Conservation (phyloP, 2,329 filamentous ascomycete genomes). For the Pseudocercospora pini-densiflorae region DNA sequence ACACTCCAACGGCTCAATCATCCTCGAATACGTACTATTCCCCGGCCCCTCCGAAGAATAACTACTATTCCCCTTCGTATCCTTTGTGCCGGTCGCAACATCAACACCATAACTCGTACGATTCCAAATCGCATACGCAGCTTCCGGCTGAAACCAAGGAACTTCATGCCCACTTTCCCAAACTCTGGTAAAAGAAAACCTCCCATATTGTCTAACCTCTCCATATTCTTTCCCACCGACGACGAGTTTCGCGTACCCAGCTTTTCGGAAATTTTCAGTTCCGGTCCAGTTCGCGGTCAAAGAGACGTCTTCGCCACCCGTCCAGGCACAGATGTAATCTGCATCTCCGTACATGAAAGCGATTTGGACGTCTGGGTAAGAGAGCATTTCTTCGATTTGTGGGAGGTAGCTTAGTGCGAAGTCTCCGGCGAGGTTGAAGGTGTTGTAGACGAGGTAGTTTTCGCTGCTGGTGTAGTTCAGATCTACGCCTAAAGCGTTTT, state of each 20-base stretch:
- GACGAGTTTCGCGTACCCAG: slow-evolving; percentile 44
- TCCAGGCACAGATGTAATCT: slow-evolving; percentile 53
- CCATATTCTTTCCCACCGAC: slow-evolving; percentile 53
- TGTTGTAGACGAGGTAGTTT: slow-evolving; percentile 48
- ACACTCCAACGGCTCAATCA: neutral
- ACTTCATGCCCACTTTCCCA: slow-evolving; percentile 55
- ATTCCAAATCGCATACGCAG: slow-evolving; percentile 14
- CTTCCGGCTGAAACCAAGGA: slow-evolving; percentile 55
- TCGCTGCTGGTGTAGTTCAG: slow-evolving; percentile 58
- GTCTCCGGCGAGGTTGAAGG: slow-evolving; percentile 55
- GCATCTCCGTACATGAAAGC: slow-evolving; percentile 56
- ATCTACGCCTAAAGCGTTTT: slow-evolving; percentile 61
- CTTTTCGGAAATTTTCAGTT: slow-evolving; percentile 44
- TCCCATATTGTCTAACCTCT: slow-evolving; percentile 56
- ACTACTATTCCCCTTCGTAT: slow-evolving; percentile 10
- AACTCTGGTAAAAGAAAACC: slow-evolving; percentile 55
- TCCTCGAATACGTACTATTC: slow-evolving; percentile 12
- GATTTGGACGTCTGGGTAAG: slow-evolving; percentile 46
- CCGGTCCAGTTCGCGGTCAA: slow-evolving; percentile 33
- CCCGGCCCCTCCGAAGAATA: slow-evolving; percentile 10
- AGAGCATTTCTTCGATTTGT: slow-evolving; percentile 43
- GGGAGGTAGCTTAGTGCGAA: slow-evolving; percentile 53
- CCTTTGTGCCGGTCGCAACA: slow-evolving; percentile 12
- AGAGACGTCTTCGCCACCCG: slow-evolving; percentile 45
- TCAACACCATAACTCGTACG: slow-evolving; percentile 7